Evolutionary conservation across 768 basidiomycete species (phyloP), one percentile per base, ranked within the genome.

Genomic region (Dacryopinax primogenitus): DNA sequence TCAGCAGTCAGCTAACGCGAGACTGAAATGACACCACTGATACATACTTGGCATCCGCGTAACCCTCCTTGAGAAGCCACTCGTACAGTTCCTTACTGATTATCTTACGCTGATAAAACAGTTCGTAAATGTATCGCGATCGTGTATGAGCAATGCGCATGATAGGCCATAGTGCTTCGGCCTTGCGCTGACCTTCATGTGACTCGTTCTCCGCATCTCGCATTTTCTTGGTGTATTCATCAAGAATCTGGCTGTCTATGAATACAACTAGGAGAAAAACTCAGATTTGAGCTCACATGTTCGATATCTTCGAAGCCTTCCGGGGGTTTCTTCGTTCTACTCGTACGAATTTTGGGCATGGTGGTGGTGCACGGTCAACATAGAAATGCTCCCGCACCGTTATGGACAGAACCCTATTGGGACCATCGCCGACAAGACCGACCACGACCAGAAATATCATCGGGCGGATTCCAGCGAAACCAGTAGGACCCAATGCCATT

Each of bases 151-250:
- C 89, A 72, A 98, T 92, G 35, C 92, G 86, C 93, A 98, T 98
- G 67, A 99, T 96, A 44, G 95, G 92, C 95, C 96, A 94, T 37
- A 92, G 75, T 3, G 88, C 88, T 77, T 93, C 92, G 28, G 87
- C 84, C 76, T 89, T 92, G 74, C 93, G 90, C 75, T 99, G 98
- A 68, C 96, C 96, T 75, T 99, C 96, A 74, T 99, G 96, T 1
- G 87, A 86, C 77, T 99, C 96, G 72, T 94, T 96, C 81, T 99
- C 96, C 1, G 90, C 96, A 76, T 99, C 96, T 64, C 96, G 81
- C 96, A 99, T 99, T 80, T 96, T 98, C 80, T 92, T 91, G 45
- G 91, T 90, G 74, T 98, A 99, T 77, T 98, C 96, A 70, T 98
- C 96, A 69, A 98, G 87, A 70, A 97, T 87, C 88, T 95, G 66